These are phyloP conservation scores for Didymella sp. DNA, from an alignment of 2,329 filamentous ascomycete species.

Conservation along the genomic window DNA sequence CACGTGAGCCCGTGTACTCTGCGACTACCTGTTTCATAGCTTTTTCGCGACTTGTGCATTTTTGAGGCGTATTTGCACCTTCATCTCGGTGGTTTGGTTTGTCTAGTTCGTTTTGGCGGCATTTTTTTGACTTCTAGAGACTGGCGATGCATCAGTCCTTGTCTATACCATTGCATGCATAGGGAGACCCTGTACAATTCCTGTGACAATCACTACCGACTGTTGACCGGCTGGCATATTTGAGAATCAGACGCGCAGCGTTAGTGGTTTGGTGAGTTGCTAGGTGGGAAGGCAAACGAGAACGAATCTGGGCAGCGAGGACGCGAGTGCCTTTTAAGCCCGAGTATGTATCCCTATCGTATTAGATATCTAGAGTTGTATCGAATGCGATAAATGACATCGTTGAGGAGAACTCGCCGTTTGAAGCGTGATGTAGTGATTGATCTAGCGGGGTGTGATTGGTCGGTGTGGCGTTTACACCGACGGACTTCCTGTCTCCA, in stretches of 20 bases:
- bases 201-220: slow-evolving; percentile 27
- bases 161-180: slow-evolving; percentile 44
- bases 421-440: slow-evolving; percentile 24
- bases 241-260: slow-evolving; percentile 23
- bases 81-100: slow-evolving; percentile 38
- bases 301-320: slow-evolving; percentile 23
- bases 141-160: slow-evolving; percentile 36
- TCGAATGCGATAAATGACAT: slow-evolving; percentile 32
- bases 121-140: slow-evolving; percentile 28
- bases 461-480: slow-evolving; percentile 31
- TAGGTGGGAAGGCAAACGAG: slow-evolving; percentile 9
- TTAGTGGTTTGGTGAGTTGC: slow-evolving; percentile 34
- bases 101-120: slow-evolving; percentile 33
- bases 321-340: slow-evolving; percentile 18
- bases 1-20: slow-evolving; percentile 32
- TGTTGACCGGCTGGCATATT: slow-evolving; percentile 27
- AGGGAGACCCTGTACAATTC: slow-evolving; percentile 22
- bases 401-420: slow-evolving; percentile 2
- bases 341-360: slow-evolving; percentile 38
- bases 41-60: slow-evolving; percentile 46
- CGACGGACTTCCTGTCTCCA: slow-evolving; percentile 26
- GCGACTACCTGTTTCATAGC: slow-evolving; percentile 46
- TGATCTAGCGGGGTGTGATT: slow-evolving; percentile 31
- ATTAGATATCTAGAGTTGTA: slow-evolving; percentile 32
- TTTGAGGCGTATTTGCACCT: slow-evolving; percentile 43